Conservation (phyloP, 2,329 filamentous ascomycete genomes). For the Amauroascus verrucosus region DNA sequence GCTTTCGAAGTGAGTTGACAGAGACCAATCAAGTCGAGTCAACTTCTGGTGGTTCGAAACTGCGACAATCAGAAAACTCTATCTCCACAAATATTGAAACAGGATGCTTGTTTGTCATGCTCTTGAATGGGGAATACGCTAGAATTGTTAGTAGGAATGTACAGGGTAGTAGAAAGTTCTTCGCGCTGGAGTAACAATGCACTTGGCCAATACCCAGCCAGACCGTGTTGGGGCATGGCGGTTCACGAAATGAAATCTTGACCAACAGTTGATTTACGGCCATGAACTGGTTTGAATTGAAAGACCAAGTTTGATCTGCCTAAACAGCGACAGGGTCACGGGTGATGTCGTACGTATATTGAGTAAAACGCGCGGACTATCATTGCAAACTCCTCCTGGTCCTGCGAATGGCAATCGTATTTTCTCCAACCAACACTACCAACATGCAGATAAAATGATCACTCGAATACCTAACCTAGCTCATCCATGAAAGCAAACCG, state of each 20-base stretch:
- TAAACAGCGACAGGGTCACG: too few species aligned
- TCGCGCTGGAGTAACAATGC: too few species aligned
- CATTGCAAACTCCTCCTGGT: neutral
- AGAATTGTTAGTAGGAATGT: too few species aligned
- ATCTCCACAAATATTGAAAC: neutral
- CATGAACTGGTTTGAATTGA: too few species aligned
- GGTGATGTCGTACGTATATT: too few species aligned
- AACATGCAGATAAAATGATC: neutral
- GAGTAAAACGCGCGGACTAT: neutral
- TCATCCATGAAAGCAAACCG: neutral
- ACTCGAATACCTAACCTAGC: conserved; percentile 2
- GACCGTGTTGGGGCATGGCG: too few species aligned
- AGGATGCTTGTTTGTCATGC: neutral
- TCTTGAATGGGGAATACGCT: too few species aligned
- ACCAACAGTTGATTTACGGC: too few species aligned
- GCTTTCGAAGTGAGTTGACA: neutral
- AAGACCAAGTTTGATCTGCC: too few species aligned
- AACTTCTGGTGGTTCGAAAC: neutral
- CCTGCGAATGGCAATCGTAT: neutral
- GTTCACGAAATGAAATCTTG: too few species aligned
- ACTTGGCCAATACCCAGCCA: too few species aligned
- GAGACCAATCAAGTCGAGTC: neutral
- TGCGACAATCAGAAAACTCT: neutral
- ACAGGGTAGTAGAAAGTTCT: too few species aligned
- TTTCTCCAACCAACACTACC: neutral